Conservation (phyloP, 441 rosid genomes). For the Mallotus repandus region DNA sequence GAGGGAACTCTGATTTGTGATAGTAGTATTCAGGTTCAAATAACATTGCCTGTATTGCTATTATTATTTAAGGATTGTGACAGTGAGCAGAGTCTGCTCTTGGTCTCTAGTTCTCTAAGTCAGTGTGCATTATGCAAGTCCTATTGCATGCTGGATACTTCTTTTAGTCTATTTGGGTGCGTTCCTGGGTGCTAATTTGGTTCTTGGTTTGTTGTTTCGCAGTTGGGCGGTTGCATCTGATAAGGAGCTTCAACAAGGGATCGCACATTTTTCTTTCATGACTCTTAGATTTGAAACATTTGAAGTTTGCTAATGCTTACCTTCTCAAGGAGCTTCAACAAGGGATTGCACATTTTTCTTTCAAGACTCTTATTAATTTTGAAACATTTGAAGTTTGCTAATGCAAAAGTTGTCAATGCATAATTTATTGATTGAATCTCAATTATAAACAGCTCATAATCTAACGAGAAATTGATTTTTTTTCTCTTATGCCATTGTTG, state of each 20-base stretch:
- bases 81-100: not conserved
- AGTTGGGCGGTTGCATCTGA: conserved; percentile 88
- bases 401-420: not conserved
- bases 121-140: not conserved
- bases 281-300: no score
- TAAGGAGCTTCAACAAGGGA: no score
- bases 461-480: not conserved
- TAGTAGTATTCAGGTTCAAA: not conserved
- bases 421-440: conserved; percentile 18
- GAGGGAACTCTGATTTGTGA: not conserved
- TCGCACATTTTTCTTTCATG: no score
- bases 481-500: conserved; percentile 15
- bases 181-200: conserved; percentile 5
- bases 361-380: conserved; percentile 15
- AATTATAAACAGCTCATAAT: conserved; percentile 18
- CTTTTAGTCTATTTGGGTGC: not conserved
- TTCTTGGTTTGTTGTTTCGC: conserved; percentile 24
- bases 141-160: not conserved
- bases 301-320: no score
- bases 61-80: not conserved
- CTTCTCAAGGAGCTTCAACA: conserved; percentile 22
- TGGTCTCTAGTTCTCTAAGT: not conserved
- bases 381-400: conserved; percentile 15
- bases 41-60: no score
- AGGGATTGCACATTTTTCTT: conserved; percentile 11